These are phyloP conservation scores for Rostrohypoxylon terebratum DNA, from an alignment of 495 filamentous ascomycete genomes.

Conservation along the genomic window DNA sequence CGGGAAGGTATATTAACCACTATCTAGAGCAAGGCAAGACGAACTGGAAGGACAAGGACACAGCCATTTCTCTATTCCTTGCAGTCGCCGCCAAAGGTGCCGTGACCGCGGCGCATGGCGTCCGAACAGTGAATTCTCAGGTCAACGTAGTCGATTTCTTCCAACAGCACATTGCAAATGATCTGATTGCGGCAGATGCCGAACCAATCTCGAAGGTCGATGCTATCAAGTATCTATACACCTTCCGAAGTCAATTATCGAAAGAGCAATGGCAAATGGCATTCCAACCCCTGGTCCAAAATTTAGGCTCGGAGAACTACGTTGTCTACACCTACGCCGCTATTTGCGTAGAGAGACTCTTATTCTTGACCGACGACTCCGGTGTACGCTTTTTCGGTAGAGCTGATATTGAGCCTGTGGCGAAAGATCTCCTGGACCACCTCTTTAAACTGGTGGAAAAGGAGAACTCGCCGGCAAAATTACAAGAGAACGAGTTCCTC, in stretches of 20 bases:
- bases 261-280: conserved; percentile 88
- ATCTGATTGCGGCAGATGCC: conserved; percentile 74
- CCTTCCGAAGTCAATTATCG: conserved; percentile 89
- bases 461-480: conserved; percentile 83
- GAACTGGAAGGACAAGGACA: conserved; percentile 98
- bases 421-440: conserved; percentile 88
- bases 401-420: conserved; percentile 76
- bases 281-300: conserved; percentile 89
- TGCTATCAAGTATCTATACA: conserved; percentile 96
- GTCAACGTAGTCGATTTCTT: conserved; percentile 94
- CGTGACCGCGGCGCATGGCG: conserved; percentile 85
- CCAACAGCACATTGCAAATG: conserved; percentile 84
- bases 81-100: conserved; percentile 92
- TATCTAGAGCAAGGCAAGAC: conserved; percentile 74
- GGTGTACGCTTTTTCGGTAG: conserved; percentile 80
- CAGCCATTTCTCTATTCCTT: conserved; percentile 93
- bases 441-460: conserved; percentile 91
- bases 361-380: conserved; percentile 79
- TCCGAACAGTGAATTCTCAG: conserved; percentile 84
- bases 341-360: conserved; percentile 89
- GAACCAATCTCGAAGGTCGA: conserved; percentile 94
- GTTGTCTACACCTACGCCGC: conserved; percentile 98
- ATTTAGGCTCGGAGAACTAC: conserved; percentile 86
- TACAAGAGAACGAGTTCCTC: conserved; percentile 98
- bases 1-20: conserved; percentile 83